Percentiles rank a stretch among this genome's conserved stretches.
Conservation (phyloP, 345 rosid species). For the Syzygium oleosum region DNA sequence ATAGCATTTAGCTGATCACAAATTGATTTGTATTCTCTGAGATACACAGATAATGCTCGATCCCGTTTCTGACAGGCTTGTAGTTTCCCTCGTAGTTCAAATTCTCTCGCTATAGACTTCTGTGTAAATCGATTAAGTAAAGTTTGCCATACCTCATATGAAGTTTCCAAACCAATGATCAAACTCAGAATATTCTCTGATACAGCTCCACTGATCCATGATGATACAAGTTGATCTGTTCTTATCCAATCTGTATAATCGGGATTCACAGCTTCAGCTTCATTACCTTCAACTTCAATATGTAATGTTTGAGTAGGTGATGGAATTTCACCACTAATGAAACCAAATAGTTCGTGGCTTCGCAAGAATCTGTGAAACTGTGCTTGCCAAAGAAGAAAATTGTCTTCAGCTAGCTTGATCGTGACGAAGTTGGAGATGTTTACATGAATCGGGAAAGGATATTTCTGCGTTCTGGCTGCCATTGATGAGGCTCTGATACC, state of each 20-base stretch:
- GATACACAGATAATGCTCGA: background rate
- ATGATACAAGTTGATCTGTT: too few species aligned
- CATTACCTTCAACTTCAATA: background rate
- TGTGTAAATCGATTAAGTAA: background rate
- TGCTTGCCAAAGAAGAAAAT: background rate
- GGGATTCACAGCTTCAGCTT: accelerated
- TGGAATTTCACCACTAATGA: accelerated
- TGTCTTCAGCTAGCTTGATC: background rate
- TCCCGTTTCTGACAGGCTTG: background rate
- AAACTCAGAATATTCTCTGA: background rate
- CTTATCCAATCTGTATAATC: accelerated
- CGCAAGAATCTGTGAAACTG: conserved; percentile 9
- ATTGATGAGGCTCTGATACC: too few species aligned
- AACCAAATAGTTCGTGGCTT: background rate
- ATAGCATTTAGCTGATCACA: background rate
- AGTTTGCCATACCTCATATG: background rate
- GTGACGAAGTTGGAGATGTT: too few species aligned
- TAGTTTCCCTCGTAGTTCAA: background rate
- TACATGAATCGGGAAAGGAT: too few species aligned
- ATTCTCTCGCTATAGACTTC: background rate
- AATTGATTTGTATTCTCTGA: accelerated
- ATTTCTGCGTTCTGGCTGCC: too few species aligned
- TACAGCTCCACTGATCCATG: background rate
- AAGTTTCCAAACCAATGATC: background rate
- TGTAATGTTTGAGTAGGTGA: too few species aligned